A percentile compares a stretch with the other conserved stretches of the same genome.
Conservation (phyloP, 176 grass and related monocot species). For the Lolium perenne region DNA sequence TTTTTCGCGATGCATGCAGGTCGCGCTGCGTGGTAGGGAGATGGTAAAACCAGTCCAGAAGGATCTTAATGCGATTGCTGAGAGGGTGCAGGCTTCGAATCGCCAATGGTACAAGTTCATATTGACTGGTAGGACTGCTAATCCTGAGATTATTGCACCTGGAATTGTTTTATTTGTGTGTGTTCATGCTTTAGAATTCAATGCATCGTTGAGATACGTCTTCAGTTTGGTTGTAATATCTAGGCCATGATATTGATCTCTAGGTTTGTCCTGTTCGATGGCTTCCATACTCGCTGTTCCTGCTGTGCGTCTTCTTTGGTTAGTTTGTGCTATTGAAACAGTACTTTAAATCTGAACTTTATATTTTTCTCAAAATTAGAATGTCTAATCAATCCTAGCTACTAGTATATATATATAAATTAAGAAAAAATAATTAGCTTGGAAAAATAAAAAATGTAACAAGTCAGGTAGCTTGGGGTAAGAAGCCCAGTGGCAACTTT, state of each 20-base stretch:
- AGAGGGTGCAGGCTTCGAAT: conserved; percentile 36
- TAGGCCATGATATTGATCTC: not conserved
- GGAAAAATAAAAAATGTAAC: not conserved
- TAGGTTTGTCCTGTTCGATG: not conserved
- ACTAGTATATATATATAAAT: not conserved
- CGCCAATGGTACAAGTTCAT: conserved; percentile 50
- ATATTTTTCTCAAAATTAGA: not conserved
- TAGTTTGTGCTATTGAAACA: not conserved
- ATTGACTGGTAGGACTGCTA: conserved; percentile 22
- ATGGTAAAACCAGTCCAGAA: conserved; percentile 37
- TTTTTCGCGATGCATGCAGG: conserved; percentile 17
- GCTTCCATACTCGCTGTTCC: not conserved
- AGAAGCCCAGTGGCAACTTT: not conserved
- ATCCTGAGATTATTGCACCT: not conserved
- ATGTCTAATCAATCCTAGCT: not conserved
- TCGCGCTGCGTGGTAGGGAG: conserved; percentile 27
- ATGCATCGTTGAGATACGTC: not conserved
- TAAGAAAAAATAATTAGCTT: not conserved
- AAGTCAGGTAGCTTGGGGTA: not conserved
- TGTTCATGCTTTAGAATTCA: not conserved
- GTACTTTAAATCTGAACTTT: not conserved
- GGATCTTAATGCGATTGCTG: conserved; percentile 45
- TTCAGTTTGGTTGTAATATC: not conserved
- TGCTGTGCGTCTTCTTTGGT: too few species aligned
- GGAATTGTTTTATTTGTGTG: not conserved